Conservation (phyloP, 2,329 filamentous ascomycete species). For the Arthrobotrys iridis region DNA sequence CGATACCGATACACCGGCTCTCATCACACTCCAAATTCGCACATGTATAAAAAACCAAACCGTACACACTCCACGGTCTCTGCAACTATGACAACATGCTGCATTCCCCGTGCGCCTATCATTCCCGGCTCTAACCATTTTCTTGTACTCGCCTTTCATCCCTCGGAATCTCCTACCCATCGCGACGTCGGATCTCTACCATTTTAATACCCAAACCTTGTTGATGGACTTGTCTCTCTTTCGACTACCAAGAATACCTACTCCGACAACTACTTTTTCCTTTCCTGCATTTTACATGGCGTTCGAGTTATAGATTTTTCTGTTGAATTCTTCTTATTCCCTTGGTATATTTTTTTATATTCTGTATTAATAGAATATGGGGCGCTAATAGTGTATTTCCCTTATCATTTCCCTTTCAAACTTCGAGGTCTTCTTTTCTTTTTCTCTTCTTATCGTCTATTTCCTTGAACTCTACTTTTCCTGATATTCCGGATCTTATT, state of each 20-base stretch:
- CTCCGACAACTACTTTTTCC: constrained; percentile 15
- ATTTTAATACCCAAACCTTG: neutral
- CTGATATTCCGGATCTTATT: no score
- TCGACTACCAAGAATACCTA: constrained; percentile 9
- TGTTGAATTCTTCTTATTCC: neutral
- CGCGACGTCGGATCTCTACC: neutral
- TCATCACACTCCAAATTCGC: neutral
- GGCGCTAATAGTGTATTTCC: constrained; percentile 38
- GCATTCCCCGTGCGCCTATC: constrained; percentile 17
- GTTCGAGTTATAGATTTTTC: constrained; percentile 44
- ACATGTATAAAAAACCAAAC: neutral
- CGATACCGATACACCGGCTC: neutral
- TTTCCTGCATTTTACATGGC: constrained; percentile 31
- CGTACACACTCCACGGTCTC: constrained; percentile 11
- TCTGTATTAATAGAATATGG: constrained; percentile 54
- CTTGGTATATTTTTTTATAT: constrained; percentile 29
- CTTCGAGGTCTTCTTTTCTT: constrained; percentile 12
- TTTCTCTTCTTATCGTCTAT: constrained; percentile 1
- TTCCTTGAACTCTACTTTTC: constrained; percentile 1
- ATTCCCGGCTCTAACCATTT: neutral
- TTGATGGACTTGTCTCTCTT: neutral
- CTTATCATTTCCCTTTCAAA: constrained; percentile 4
- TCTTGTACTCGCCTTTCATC: neutral
- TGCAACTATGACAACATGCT: neutral
- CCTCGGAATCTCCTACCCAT: neutral